Base-by-base conservation (phyloP, 805 yeast genomes). In the Maudiozyma saulgeensis region DNA sequence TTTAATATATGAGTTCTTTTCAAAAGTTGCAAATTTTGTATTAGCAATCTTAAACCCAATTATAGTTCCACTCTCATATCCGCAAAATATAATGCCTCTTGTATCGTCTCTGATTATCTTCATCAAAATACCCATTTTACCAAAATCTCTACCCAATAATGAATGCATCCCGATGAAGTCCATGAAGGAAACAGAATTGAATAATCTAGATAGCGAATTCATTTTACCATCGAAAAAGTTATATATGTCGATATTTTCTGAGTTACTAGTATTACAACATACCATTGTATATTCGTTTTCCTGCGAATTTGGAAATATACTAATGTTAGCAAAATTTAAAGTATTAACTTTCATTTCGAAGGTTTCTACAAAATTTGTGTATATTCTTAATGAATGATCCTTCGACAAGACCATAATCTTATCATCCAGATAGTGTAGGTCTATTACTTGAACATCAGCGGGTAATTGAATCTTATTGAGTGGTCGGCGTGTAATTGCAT, bases 331-430 rank as follows among this genome's bases (percentile, higher is more conserved):
- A 51, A 66, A 66, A 45, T 63, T 66, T 38, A 64, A 46, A 1
- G 68, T 66, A 48, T 66, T 66, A 4, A 66, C 58, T 7, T 66
- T 66, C 39, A 62, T 59, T 32, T 56, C 59, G 49, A 59, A 61
- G 9, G 54, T 42, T 42, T 46, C 46, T 16, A 32, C 18, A 6
- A n/a, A 23, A 31, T 41, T 26, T 4, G 25, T 19, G 12, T 54
- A 51, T 23, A 65, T 42, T 34, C 66, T 52, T 25, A 65, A 47
- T 19, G 54, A 56, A 47, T 58, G 59, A 45, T 65, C 65, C 43
- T 59, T 63, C 3, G 57, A 54, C 6, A 61, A 51, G 6, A 58
- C 50, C 1, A 56, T 56, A 8, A 61, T 38, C 18, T 50, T 44
- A 19, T 44, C 32, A 15, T 37, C 38, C 18, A 53, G 16, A 18